Conservation (phyloP, 176 grass and related monocot species). For the Eremochloa ophiuroides region DNA sequence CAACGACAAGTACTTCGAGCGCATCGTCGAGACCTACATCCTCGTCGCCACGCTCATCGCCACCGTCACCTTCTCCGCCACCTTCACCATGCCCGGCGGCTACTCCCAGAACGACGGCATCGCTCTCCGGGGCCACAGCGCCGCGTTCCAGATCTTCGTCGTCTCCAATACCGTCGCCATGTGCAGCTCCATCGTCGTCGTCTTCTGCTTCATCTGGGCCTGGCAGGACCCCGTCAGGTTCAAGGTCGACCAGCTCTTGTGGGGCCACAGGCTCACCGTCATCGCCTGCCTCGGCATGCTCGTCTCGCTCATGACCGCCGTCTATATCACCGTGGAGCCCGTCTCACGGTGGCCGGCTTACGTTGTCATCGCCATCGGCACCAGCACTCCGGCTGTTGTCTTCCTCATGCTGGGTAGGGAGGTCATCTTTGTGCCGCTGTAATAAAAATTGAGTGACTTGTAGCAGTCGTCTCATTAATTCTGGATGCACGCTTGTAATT, state of each 20-base stretch:
- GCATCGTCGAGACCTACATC: conserved; percentile 37
- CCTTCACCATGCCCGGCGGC: conserved; percentile 42
- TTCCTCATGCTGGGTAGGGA: conserved; percentile 20
- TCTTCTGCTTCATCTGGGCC: conserved; percentile 26
- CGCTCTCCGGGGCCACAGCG: neutral
- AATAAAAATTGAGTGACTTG: neutral
- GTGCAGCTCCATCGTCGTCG: conserved; percentile 41
- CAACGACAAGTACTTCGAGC: conserved; percentile 27
- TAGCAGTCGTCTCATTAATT: too few relatives aligned
- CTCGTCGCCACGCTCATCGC: conserved; percentile 40
- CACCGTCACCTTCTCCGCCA: conserved; percentile 41
- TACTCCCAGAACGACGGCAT: neutral
- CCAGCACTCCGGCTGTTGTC: conserved; percentile 1
- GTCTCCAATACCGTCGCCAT: conserved; percentile 43
- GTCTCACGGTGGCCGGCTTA: neutral
- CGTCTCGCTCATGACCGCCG: conserved; percentile 13
- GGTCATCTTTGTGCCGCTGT: conserved; percentile 11
- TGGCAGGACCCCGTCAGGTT: conserved; percentile 27
- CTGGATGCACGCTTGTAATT: too few relatives aligned
- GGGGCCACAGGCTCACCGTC: conserved; percentile 18
- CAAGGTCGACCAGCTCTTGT: conserved; percentile 18
- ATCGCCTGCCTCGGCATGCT: conserved; percentile 24
- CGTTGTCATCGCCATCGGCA: conserved; percentile 9
- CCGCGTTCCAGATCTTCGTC: conserved; percentile 35
- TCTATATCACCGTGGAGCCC: conserved; percentile 1